phyloP scores from a whole-genome alignment of 2,329 filamentous ascomycete species.

The Cercospora berteroae region DNA sequence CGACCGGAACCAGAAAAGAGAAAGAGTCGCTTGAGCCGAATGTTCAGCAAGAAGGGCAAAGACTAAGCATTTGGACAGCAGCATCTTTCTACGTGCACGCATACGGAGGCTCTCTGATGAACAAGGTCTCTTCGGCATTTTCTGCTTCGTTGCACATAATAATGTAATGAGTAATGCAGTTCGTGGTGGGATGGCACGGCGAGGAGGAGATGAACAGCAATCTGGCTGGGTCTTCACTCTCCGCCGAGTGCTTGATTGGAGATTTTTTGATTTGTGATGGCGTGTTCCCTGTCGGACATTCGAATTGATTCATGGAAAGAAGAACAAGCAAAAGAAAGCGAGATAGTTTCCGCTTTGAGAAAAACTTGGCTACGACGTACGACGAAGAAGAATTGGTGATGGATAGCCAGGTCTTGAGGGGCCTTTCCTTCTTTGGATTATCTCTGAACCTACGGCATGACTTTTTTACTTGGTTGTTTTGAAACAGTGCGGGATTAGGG shows the following conservation, averaged over 20 bases:
- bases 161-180: constrained; percentile 24
- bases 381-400: neutral
- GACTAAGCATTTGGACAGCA: constrained; percentile 4
- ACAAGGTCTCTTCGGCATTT: neutral
- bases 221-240: neutral
- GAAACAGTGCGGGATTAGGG: neutral
- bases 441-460: neutral
- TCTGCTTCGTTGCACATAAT: constrained; percentile 18
- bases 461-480: neutral
- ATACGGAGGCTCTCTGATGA: neutral
- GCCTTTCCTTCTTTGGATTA: neutral
- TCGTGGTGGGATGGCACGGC: neutral
- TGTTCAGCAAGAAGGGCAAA: constrained; percentile 66
- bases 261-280: neutral
- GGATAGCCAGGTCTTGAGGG: constrained; percentile 1
- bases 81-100: neutral
- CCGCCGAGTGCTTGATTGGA: neutral
- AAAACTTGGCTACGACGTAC: constrained; percentile 13
- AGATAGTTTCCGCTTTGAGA: constrained; percentile 2
- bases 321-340: constrained; percentile 4
- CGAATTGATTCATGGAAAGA: neutral
- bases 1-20: constrained; percentile 62
- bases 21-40: constrained; percentile 84
- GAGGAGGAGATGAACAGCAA: neutral
- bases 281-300: neutral